Base-by-base conservation (phyloP, 208 protist species). In the Acanthamoeba lenticulata region DNA sequence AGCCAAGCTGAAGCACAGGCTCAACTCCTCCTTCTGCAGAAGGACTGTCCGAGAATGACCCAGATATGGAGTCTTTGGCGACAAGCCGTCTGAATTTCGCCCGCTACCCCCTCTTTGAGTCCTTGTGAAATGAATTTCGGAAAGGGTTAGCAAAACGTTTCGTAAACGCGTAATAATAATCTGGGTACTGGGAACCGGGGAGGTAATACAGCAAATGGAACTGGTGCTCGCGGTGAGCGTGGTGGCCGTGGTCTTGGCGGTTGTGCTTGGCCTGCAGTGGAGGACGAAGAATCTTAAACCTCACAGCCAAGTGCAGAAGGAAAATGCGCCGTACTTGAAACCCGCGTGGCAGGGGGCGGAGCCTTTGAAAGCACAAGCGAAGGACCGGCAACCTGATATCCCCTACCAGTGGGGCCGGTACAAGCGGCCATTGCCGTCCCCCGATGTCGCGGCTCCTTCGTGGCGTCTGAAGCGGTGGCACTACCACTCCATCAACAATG, bases 401-500 rank as follows among this genome's bases (percentile, higher is more conserved):
- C 36, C 79, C 44, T 89, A 89, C 27, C 19, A 89, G 40, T 89
- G 79, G 79, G 79, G 79, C 38, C 44, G 79, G 19, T 89, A 89
- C 79, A 47, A 34, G 21, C 34, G 57, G 29, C 11, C 79, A 4
- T 7, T 89, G 7, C 11, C 44, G 7, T 7, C 9, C 11, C 79
- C 79, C 44, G 27, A 89, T 29, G 79, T 89, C 13, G 34, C 24
- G 29, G 79, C 79, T 36, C 49, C 79, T 6, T 36, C 45, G 6
- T 65, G 44, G 79, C 79, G 79, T 29, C 79, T 89, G 13, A 89
- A 89, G 49, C 79, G 57, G 32, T 89, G 79, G 79, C 79, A 89
- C 79, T 89, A 89, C 79, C 79, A 89, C 79, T 89, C 79, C 49
- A 34, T 89, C 34, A 89, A 55, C n/a, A 89, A 89, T n/a, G 79